These are phyloP conservation scores for Pestalotiopsis sp. DNA, from an alignment of 2,329 filamentous ascomycete genomes.

Conservation along the genomic window DNA sequence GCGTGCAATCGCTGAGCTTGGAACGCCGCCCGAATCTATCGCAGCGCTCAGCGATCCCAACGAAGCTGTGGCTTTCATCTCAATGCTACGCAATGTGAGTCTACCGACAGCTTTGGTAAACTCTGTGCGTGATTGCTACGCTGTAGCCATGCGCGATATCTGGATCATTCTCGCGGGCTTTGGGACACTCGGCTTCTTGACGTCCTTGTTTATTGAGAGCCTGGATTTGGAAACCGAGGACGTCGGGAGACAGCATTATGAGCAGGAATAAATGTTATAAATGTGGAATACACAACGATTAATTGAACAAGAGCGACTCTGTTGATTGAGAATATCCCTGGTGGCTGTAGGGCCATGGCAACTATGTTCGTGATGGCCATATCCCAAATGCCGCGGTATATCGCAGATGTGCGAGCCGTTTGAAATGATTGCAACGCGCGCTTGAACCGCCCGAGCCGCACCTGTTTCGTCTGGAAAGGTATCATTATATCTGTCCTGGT, in stretches of 20 bases:
- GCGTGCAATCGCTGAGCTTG: constrained; percentile 16
- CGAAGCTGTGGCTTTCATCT: constrained; percentile 21
- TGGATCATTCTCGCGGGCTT: constrained; percentile 18
- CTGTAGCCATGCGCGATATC: constrained; percentile 17
- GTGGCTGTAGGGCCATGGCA: too few relatives aligned
- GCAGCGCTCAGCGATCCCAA: constrained; percentile 14
- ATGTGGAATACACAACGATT: too few relatives aligned
- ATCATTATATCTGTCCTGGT: too few relatives aligned
- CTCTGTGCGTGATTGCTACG: constrained; percentile 8
- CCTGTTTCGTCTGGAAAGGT: too few relatives aligned
- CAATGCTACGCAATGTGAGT: background rate
- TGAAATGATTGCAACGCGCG: too few relatives aligned
- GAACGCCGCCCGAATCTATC: constrained; percentile 17
- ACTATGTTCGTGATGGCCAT: too few relatives aligned
- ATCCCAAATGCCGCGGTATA: too few relatives aligned
- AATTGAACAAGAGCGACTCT: too few relatives aligned
- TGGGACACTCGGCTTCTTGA: constrained; percentile 17
- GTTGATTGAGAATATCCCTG: too few relatives aligned
- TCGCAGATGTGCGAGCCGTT: too few relatives aligned
- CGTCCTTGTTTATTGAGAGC: constrained; percentile 16
- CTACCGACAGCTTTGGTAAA: background rate
- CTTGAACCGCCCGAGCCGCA: too few relatives aligned
- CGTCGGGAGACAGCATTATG: background rate
- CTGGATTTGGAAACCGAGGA: background rate
- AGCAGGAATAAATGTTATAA: background rate